Conservation (phyloP, 768 basidiomycete genomes). For the Chalciporus sphaerocephalus region DNA sequence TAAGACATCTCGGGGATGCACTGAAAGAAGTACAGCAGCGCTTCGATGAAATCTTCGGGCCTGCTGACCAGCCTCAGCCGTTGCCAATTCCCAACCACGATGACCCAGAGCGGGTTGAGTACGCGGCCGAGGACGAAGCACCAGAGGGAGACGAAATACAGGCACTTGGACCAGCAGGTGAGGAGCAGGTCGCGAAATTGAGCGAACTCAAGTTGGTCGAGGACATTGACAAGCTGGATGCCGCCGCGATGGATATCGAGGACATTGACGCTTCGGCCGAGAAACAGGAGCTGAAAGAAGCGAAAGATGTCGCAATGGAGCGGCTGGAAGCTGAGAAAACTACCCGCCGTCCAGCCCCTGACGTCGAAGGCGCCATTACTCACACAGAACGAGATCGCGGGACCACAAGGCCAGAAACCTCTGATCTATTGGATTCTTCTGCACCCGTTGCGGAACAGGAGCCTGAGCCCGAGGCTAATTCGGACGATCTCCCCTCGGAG, state of each 20-base stretch:
- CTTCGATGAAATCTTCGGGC: constrained; percentile 74
- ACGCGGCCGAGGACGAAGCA: constrained; percentile 55
- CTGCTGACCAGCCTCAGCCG: constrained; percentile 31
- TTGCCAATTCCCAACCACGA: constrained; percentile 36
- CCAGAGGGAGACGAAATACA: constrained; percentile 74
- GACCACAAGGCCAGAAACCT: neutral
- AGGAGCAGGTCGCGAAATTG: constrained; percentile 79
- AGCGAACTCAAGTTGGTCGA: constrained; percentile 77
- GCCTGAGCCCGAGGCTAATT: constrained; percentile 15
- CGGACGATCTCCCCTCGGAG: constrained; percentile 12
- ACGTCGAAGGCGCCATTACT: constrained; percentile 47
- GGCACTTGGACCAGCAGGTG: constrained; percentile 81
- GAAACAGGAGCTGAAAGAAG: constrained; percentile 26
- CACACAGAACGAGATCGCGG: constrained; percentile 26
- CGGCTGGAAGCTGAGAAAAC: constrained; percentile 28
- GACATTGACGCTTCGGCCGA: constrained; percentile 16
- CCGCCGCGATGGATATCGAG: constrained; percentile 49
- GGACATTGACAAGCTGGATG: constrained; percentile 39
- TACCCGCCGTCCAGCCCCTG: constrained; percentile 23
- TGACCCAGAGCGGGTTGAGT: constrained; percentile 60
- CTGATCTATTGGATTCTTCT: constrained; percentile 24
- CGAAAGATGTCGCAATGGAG: constrained; percentile 23
- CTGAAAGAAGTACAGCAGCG: constrained; percentile 75
- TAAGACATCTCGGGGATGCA: constrained; percentile 81
- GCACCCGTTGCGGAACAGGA: constrained; percentile 30